Base-by-base conservation (phyloP, 495 filamentous ascomycete genomes). In the Penicillium simplicissimum region DNA sequence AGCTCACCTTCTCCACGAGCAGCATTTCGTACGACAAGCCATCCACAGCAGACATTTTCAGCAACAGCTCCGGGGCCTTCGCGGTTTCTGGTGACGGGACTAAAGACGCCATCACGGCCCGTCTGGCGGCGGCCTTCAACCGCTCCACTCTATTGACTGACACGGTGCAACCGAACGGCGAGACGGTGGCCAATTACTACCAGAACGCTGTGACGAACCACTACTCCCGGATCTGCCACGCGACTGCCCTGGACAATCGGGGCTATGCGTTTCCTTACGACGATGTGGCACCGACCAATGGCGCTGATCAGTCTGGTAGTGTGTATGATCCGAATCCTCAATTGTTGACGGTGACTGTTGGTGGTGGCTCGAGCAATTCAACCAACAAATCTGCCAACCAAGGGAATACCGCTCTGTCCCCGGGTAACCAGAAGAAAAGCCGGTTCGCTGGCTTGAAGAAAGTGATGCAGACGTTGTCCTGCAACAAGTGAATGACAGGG, bases 221-320 rank as follows among this genome's bases (percentile, higher is more conserved):
- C 71, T 93, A 90, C 66, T 74, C 86, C 17, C 71, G 87, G 14
- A 81, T 92, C 58, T 81, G 88, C 57, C 90, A 93, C 73, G 77
- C 69, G 28, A 80, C 79, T 40, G 87, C 85, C 61, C 61, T 84
- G 8, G 87, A 88, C 72, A 78, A 81, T 3, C 74, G 81, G 14
- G 90, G 90, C 2, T 93, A 92, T 75, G 87, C 88, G 2, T 92
- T 92, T 66, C 88, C 90, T 0, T 93, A 91, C 67, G 89, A 93
- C 67, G 90, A 93, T 71, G 90, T 92, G 4, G 79, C 81, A 21
- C 81, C 87, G 1, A 72, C 73, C 17, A 82, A 79, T 54, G 83
- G 79, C 0, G 62, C 70, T 14, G 87, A 91, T 72, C 85, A 87
- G 62, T 84, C 82, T 34, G 90, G 90, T 3, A 82, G 80, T 51